phyloP scores from a whole-genome alignment of 164 flowering plant species.

The Aristolochia californica region DNA sequence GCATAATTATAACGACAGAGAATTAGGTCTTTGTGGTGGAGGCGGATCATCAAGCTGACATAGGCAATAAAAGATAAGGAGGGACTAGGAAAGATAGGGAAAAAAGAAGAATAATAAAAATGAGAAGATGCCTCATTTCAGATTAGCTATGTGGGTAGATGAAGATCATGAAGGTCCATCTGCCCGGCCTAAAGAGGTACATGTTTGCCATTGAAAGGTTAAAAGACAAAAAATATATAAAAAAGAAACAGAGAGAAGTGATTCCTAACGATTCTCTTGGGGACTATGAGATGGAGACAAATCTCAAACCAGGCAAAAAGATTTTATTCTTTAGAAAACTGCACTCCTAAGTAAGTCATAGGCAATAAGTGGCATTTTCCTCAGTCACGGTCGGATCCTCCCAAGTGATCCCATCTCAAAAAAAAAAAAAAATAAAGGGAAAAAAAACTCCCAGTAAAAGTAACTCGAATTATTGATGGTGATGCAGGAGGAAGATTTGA shows the following conservation, averaged over 20 bases:
- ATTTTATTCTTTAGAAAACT: slow-evolving; percentile 12
- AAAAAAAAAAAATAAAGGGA: too few relatives aligned
- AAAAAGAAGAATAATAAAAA: not conserved
- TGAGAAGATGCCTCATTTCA: slow-evolving; percentile 13
- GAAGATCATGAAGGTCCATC: slow-evolving; percentile 8
- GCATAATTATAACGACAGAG: too few relatives aligned
- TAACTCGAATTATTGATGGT: slow-evolving; percentile 6
- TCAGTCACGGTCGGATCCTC: not conserved
- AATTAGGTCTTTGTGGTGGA: not conserved
- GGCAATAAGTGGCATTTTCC: too few relatives aligned
- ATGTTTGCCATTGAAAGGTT: not conserved
- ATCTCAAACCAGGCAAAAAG: slow-evolving; percentile 18
- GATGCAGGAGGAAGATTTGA: slow-evolving; percentile 1
- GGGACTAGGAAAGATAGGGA: not conserved
- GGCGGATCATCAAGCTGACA: slow-evolving; percentile 16
- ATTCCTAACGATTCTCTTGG: slow-evolving; percentile 12
- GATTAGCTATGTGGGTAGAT: slow-evolving; percentile 19
- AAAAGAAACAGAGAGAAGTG: slow-evolving; percentile 14
- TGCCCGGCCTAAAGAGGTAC: too few relatives aligned
- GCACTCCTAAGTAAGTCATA: not conserved
- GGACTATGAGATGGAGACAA: slow-evolving; percentile 12
- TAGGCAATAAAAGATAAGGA: slow-evolving; percentile 9
- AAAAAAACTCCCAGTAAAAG: not conserved
- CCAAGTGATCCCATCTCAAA: slow-evolving; percentile 1
- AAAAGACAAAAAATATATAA: not conserved